Conservation (phyloP, 768 basidiomycete species). For the Tremella fuciformis region DNA sequence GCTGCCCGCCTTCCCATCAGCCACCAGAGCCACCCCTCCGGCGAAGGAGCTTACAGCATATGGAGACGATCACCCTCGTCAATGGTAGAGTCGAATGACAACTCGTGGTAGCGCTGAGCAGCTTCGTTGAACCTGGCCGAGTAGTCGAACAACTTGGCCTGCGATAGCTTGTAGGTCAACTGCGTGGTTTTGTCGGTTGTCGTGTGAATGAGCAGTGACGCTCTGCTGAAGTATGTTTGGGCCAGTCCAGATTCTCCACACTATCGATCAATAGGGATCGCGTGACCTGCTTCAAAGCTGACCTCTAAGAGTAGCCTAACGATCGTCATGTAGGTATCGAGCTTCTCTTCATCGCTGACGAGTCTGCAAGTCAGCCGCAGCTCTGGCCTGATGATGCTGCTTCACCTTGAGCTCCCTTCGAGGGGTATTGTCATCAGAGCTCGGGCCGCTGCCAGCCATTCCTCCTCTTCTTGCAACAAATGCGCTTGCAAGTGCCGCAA, state of each 20-base stretch:
- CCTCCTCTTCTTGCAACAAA: constrained; percentile 81
- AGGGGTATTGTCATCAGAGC: constrained; percentile 89
- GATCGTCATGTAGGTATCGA: constrained; percentile 87
- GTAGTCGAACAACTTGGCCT: constrained; percentile 87
- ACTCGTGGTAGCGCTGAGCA: constrained; percentile 86
- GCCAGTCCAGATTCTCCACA: constrained; percentile 96
- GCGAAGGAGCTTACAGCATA: constrained; percentile 67
- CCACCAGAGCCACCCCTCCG: not conserved
- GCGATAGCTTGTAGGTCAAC: constrained; percentile 45
- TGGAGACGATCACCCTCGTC: constrained; percentile 89
- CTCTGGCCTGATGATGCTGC: not conserved
- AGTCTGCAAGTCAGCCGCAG: constrained; percentile 53
- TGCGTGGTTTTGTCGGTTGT: constrained; percentile 71
- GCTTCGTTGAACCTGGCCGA: constrained; percentile 90
- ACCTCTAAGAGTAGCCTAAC: constrained; percentile 84
- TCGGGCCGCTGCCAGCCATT: constrained; percentile 88
- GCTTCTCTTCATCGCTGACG: constrained; percentile 76
- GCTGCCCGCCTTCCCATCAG: constrained; percentile 60
- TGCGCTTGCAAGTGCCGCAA: constrained; percentile 87
- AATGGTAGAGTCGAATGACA: constrained; percentile 84
- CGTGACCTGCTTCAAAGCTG: constrained; percentile 7
- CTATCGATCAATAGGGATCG: constrained; percentile 26
- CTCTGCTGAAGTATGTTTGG: constrained; percentile 97
- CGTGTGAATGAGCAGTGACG: constrained; percentile 80
- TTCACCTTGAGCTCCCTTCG: constrained; percentile 81